Conservation (phyloP, 2,329 filamentous ascomycete genomes). For the Penicillium sp. region DNA sequence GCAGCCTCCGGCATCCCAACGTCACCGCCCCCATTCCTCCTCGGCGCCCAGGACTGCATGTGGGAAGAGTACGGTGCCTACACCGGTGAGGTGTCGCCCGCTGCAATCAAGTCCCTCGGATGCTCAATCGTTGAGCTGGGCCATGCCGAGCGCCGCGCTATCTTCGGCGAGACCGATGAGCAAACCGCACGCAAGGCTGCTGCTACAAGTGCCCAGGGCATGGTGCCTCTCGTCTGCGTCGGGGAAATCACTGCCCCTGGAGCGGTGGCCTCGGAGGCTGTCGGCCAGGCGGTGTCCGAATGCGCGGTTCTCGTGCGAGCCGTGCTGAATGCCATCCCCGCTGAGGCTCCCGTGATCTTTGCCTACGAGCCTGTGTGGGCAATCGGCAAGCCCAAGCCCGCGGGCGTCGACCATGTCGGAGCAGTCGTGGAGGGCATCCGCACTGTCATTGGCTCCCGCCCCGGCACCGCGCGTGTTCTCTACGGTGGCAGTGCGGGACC, state of each 20-base stretch:
- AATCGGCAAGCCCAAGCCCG: slow-evolving; percentile 69
- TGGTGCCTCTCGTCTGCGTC: slow-evolving; percentile 74
- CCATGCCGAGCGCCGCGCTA: slow-evolving; percentile 68
- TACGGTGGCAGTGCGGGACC: slow-evolving; percentile 82
- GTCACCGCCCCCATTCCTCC: slow-evolving; percentile 49
- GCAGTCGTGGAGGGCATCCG: slow-evolving; percentile 63
- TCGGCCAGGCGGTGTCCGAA: slow-evolving; percentile 59
- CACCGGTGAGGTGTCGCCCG: slow-evolving; percentile 71
- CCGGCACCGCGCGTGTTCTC: slow-evolving; percentile 61
- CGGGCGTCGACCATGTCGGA: slow-evolving; percentile 65
- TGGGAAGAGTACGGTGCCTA: slow-evolving; percentile 66
- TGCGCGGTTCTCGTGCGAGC: slow-evolving; percentile 61
- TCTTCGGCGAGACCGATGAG: slow-evolving; percentile 71
- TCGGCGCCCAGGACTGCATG: slow-evolving; percentile 73
- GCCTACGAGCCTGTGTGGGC: slow-evolving; percentile 90
- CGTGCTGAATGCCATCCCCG: slow-evolving; percentile 57
- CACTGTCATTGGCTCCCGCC: slow-evolving; percentile 48
- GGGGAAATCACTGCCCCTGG: slow-evolving; percentile 59
- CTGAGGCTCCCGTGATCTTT: slow-evolving; percentile 64
- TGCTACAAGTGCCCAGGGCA: slow-evolving; percentile 61
- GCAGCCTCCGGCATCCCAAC: slow-evolving; percentile 11
- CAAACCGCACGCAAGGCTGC: slow-evolving; percentile 63
- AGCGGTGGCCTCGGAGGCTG: slow-evolving; percentile 44
- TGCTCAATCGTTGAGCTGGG: slow-evolving; percentile 71
- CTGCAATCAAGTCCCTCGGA: slow-evolving; percentile 61